Evolutionary conservation across 116 monocot species (phyloP).

Genomic region (Iris pallida): DNA sequence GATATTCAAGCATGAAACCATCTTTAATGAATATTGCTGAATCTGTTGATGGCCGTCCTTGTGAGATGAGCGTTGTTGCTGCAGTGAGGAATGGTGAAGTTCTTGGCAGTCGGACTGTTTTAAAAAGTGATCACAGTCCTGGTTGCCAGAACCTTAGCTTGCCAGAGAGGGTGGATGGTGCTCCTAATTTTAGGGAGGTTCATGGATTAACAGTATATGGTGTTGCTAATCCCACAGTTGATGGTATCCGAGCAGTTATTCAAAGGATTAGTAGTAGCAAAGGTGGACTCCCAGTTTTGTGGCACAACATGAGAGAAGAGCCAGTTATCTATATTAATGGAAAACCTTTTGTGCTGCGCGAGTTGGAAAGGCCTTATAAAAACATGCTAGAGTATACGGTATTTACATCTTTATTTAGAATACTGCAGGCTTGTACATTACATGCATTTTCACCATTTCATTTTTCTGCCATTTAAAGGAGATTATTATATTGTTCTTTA

Average conservation of each 20-base stretch:
- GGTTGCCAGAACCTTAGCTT: slow-evolving; percentile 86
- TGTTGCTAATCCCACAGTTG: slow-evolving; percentile 94
- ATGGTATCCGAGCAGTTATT: slow-evolving; percentile 91
- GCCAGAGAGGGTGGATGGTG: slow-evolving; percentile 93
- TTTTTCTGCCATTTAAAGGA: too few relatives aligned
- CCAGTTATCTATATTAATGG: slow-evolving; percentile 99
- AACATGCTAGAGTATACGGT: slow-evolving; percentile 99
- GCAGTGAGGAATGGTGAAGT: slow-evolving; percentile 91
- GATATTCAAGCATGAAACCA: slow-evolving; percentile 74
- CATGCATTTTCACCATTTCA: too few relatives aligned
- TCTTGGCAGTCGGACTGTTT: slow-evolving; percentile 90
- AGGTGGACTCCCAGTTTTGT: slow-evolving; percentile 68
- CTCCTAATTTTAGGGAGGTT: slow-evolving; percentile 94
- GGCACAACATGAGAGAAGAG: slow-evolving; percentile 99
- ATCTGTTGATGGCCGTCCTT: slow-evolving; percentile 60
- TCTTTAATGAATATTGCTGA: slow-evolving; percentile 56
- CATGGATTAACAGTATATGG: slow-evolving; percentile 96
- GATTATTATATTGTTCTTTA: too few relatives aligned
- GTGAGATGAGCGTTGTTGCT: slow-evolving; percentile 84
- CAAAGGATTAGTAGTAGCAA: slow-evolving; percentile 54
- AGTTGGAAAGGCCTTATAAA: slow-evolving; percentile 96
- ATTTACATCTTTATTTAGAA: slow-evolving; percentile 11
- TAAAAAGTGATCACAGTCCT: slow-evolving; percentile 96
- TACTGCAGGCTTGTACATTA: too few relatives aligned
- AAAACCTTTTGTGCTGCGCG: slow-evolving; percentile 95